Percentiles rank a stretch among this genome's conserved stretches.
Conservation (phyloP, 73 alveolate genomes). For the Durusdinium trenchii region DNA sequence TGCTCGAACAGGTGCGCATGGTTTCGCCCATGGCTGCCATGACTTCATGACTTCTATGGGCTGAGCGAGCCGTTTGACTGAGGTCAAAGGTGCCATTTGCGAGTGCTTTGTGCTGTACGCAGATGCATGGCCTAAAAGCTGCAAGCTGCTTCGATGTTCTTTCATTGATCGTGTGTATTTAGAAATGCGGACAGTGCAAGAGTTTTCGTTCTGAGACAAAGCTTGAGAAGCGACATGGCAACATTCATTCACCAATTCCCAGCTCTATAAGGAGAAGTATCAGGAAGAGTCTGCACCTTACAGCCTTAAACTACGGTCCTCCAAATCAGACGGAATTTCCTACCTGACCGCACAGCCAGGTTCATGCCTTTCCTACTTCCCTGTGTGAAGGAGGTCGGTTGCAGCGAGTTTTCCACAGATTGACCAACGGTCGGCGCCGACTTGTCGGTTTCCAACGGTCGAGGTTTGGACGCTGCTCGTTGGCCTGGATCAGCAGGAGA, state of each 20-base stretch:
- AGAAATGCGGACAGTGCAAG: too few species aligned
- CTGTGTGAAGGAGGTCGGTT: conserved; percentile 66
- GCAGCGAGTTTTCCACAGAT: not conserved
- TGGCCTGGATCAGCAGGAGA: conserved; percentile 92
- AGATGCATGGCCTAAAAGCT: conserved; percentile 11
- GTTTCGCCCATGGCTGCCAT: not conserved
- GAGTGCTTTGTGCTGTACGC: conserved; percentile 77
- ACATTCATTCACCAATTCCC: not conserved
- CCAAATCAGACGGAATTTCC: not conserved
- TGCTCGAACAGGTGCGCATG: conserved; percentile 58
- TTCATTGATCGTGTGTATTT: too few species aligned
- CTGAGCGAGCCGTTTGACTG: not conserved
- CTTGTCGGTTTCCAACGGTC: not conserved
- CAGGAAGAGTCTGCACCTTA: conserved; percentile 64
- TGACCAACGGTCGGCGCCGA: not conserved
- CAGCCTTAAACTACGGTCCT: not conserved
- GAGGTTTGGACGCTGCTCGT: conserved; percentile 75
- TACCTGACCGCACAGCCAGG: not conserved
- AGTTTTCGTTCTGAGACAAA: too few species aligned
- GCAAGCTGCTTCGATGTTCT: too few species aligned
- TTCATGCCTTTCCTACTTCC: conserved; percentile 93
- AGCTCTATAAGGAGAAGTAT: conserved; percentile 58
- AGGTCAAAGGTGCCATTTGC: conserved; percentile 81
- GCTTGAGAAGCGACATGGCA: not conserved
- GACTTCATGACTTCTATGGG: not conserved